Evolutionary conservation across 31 red algal genomes (phyloP).

Genomic region (Porphyra umbilicalis): DNA sequence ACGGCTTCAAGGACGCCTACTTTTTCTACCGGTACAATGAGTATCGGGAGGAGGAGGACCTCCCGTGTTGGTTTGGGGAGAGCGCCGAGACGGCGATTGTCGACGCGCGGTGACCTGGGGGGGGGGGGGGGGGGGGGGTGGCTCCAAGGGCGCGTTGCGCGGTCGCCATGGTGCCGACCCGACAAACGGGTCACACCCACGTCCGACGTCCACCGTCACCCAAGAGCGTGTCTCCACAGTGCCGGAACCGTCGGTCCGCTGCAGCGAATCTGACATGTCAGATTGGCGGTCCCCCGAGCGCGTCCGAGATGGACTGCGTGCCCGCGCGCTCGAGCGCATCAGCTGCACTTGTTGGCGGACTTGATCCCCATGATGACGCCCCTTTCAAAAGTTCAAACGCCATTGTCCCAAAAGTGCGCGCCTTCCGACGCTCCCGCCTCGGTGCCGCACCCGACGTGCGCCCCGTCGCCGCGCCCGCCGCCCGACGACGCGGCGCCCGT

Average conservation of each 20-base stretch:
- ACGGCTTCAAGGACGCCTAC: background rate
- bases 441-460: background rate
- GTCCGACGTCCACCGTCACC: no score
- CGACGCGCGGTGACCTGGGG: background rate
- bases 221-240: no score
- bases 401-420: background rate
- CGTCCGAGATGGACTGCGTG: no score
- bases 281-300: no score
- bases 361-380: no score
- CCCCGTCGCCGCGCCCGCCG: background rate
- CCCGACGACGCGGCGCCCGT: background rate
- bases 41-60: background rate
- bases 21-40: background rate
- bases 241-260: background rate
- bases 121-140: no score
- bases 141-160: no score
- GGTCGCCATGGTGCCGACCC: no score
- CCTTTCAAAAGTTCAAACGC: background rate
- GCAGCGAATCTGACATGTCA: no score
- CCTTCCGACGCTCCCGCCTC: background rate
- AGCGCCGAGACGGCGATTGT: background rate
- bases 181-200: no score
- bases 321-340: no score
- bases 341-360: no score
- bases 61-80: background rate